Evolutionary conservation across 306 rosid genomes (phyloP).

Genomic region (Oemleria cerasiformis): DNA sequence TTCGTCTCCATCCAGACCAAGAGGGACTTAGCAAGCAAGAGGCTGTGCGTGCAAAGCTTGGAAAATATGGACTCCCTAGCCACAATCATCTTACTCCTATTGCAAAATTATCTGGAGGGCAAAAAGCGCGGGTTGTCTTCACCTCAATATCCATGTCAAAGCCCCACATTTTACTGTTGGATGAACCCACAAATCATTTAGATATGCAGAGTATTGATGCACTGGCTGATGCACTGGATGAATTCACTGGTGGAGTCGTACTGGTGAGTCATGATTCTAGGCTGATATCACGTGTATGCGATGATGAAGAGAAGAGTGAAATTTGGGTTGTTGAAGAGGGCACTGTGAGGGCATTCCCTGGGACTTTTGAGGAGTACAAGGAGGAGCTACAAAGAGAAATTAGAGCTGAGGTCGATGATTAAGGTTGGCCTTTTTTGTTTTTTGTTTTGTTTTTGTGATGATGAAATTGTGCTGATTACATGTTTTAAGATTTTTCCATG

Average conservation of each 20-base stretch:
- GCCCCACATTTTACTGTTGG: conserved; percentile 65
- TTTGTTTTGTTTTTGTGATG: too few relatives aligned
- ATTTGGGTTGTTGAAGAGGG: conserved; percentile 87
- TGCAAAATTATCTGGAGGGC: conserved; percentile 66
- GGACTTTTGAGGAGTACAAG: conserved; percentile 64
- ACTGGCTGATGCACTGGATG: conserved; percentile 33
- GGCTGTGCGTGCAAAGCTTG: conserved; percentile 32
- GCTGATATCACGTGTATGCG: conserved; percentile 43
- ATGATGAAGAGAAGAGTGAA: conserved; percentile 60
- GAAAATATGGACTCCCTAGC: conserved; percentile 68
- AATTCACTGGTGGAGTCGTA: conserved; percentile 72
- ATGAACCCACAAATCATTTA: conserved; percentile 76
- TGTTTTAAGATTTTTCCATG: too few relatives aligned
- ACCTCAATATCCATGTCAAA: conserved; percentile 77
- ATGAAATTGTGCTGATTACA: too few relatives aligned
- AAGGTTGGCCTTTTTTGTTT: conserved; percentile 3
- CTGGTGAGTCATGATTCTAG: conserved; percentile 80
- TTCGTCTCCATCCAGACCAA: conserved; percentile 64
- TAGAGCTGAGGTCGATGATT: conserved; percentile 59
- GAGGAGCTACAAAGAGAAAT: conserved; percentile 54
- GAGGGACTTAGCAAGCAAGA: conserved; percentile 76
- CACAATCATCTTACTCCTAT: conserved; percentile 73
- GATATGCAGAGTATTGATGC: conserved; percentile 89
- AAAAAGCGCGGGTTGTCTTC: conserved; percentile 66
- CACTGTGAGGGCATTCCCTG: conserved; percentile 36